Base-by-base conservation (phyloP, 2,329 filamentous ascomycete genomes). In the Apiospora arundinis region DNA sequence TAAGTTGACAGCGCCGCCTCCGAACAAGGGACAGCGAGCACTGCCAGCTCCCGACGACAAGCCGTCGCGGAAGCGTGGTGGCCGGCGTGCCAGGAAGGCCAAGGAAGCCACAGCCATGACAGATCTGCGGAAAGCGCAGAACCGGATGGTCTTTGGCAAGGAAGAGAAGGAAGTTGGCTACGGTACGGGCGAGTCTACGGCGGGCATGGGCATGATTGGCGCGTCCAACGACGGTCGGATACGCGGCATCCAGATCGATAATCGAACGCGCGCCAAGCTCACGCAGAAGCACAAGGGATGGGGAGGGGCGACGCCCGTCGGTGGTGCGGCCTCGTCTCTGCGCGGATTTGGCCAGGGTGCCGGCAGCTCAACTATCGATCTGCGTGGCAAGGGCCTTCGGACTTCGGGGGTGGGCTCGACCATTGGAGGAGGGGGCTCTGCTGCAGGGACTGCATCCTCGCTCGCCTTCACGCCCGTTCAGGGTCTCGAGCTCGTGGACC, bases 51-150 rank as follows among this genome's bases (percentile, higher is more conserved):
- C 96, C 0, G 96, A 98, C 79, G 96, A 99, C 82, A 99, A 98
- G 81, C 96, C 95, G 1, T 91, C 93, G 0, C 89, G 95, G 45
- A 99, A 99, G 82, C 93, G 96, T 74, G 96, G 96, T 81, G 96
- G 96, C 69, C 88, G 95, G 70, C 88, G 95, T 75, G 96, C 95
- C 16, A 88, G 96, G 71, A 97, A 97, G 82, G 95, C 95, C 72
- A 99, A 99, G 87, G 96, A 97, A 82, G 95, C 95, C 4, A 94
- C 94, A 8, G 95, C 96, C 72, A 97, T 98, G 94, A 99, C 96
- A 0, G 96, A 99, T 70, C 86, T 99, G 42, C 92, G 95, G 75
- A 98, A 98, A 82, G 95, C 95, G 5, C 96, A 98, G 83, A 99
- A 99, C 83, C 90, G 96, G 70, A 92, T 99, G 89, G 94, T 92